Evolutionary conservation across 441 rosid species (phyloP).

Genomic region (Omphalea diandra): DNA sequence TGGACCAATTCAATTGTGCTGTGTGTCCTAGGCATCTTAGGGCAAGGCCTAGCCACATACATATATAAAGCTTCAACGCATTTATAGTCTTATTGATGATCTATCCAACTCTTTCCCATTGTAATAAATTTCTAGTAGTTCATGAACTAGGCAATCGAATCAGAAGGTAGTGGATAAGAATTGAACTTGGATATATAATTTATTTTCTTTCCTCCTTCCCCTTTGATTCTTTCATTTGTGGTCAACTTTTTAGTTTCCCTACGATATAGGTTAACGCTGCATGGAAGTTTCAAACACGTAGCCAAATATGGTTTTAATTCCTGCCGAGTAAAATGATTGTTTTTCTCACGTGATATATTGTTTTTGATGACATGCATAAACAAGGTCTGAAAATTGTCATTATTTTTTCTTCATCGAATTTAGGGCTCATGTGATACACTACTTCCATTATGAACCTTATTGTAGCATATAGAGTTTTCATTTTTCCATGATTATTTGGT

Average conservation of each 20-base stretch:
- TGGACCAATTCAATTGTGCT: no score
- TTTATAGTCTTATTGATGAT: not conserved
- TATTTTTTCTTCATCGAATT: not conserved
- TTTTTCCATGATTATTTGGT: no score
- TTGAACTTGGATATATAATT: not conserved
- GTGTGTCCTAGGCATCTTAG: not conserved
- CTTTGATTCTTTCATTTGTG: not conserved
- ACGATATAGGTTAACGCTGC: not conserved
- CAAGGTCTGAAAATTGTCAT: not conserved
- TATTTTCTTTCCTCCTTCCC: not conserved
- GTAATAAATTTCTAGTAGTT: not conserved
- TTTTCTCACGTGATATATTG: not conserved
- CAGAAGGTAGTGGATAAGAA: slow-evolving; percentile 8
- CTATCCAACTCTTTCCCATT: not conserved
- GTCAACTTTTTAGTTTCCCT: no score
- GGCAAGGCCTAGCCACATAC: not conserved
- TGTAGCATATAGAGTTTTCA: no score
- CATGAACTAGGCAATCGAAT: not conserved
- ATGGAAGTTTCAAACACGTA: slow-evolving; percentile 5
- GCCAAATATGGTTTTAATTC: not conserved
- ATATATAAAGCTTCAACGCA: not conserved
- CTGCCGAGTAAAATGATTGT: slow-evolving; percentile 1
- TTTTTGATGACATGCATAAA: not conserved
- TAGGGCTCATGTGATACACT: not conserved
- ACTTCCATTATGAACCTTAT: no score